phyloP scores from a whole-genome alignment of 495 filamentous ascomycete genomes.

The Podospora conica region DNA sequence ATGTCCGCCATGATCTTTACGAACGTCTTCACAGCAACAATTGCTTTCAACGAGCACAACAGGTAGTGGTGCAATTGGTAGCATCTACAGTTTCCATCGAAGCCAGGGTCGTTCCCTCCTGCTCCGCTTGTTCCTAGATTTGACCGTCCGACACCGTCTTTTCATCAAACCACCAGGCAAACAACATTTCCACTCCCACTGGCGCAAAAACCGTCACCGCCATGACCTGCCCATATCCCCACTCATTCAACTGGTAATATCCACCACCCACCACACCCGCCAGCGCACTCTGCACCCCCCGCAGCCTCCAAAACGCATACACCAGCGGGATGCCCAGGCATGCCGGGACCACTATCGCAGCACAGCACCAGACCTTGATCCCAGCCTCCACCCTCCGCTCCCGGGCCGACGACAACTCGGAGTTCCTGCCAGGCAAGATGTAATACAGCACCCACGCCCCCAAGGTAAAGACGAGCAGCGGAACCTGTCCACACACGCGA shows the following conservation, averaged over 20 bases:
- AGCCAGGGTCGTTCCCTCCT: not conserved
- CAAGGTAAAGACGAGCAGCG: too few relatives aligned
- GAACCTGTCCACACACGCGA: too few relatives aligned
- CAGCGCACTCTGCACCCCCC: slow-evolving; percentile 22
- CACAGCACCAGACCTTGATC: not conserved
- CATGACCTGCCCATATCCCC: slow-evolving; percentile 36
- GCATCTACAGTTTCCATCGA: not conserved
- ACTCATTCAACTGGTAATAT: slow-evolving; percentile 23
- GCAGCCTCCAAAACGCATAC: slow-evolving; percentile 28
- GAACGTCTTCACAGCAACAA: not conserved
- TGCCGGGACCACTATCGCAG: slow-evolving; percentile 4
- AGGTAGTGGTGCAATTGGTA: not conserved
- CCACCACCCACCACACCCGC: slow-evolving; percentile 12
- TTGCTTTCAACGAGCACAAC: not conserved
- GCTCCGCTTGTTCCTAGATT: not conserved
- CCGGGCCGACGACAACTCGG: too few relatives aligned
- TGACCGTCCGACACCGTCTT: not conserved
- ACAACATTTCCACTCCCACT: slow-evolving; percentile 22
- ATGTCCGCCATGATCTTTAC: not conserved
- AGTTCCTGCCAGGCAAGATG: too few relatives aligned
- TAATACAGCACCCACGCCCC: too few relatives aligned
- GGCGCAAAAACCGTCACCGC: slow-evolving; percentile 30
- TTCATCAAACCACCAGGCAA: not conserved
- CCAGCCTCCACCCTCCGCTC: not conserved
- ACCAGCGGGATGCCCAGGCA: slow-evolving; percentile 23